Evolutionary conservation across 192 early-diverging fungal genomes (phyloP).

Genomic region (Linnemannia elongata): DNA sequence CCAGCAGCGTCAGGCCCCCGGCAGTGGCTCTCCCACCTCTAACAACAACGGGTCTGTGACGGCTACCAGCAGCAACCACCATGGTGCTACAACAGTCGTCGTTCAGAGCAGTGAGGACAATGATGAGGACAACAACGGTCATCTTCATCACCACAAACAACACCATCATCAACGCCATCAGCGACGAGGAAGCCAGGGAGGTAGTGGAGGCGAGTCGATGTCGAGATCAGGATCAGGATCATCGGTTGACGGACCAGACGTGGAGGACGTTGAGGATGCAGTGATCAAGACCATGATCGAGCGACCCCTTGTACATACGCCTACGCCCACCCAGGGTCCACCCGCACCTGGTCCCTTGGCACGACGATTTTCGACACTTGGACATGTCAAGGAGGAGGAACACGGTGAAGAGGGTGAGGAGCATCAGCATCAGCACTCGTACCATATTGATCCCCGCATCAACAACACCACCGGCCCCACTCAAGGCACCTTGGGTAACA

Average conservation of each 20-base stretch:
- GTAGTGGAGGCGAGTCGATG: slow-evolving; percentile 26
- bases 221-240: slow-evolving; percentile 31
- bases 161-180: not conserved
- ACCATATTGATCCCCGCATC: slow-evolving; percentile 35
- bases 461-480: slow-evolving; percentile 1
- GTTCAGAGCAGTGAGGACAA: slow-evolving; percentile 20
- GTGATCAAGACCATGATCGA: slow-evolving; percentile 51
- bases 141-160: not conserved
- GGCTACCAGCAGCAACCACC: slow-evolving; percentile 1
- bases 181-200: slow-evolving; percentile 2
- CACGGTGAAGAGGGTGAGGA: slow-evolving; percentile 27
- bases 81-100: not conserved
- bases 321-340: not conserved
- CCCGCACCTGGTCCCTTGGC: slow-evolving; percentile 16
- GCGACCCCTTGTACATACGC: slow-evolving; percentile 9
- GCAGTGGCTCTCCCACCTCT: slow-evolving; percentile 1
- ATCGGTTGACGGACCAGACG: slow-evolving; percentile 10
- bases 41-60: slow-evolving; percentile 1
- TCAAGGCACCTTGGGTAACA: slow-evolving; percentile 5
- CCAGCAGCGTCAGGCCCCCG: slow-evolving; percentile 29
- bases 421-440: slow-evolving; percentile 36
- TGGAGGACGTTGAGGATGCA: slow-evolving; percentile 40
- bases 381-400: slow-evolving; percentile 52
- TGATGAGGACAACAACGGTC: slow-evolving; percentile 1
- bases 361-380: slow-evolving; percentile 47